Percentiles rank a stretch among this genome's conserved stretches.
These are phyloP conservation scores for Globisporangium canariense DNA, from an alignment of 352 stramenopile species.

Conservation along the genomic window DNA sequence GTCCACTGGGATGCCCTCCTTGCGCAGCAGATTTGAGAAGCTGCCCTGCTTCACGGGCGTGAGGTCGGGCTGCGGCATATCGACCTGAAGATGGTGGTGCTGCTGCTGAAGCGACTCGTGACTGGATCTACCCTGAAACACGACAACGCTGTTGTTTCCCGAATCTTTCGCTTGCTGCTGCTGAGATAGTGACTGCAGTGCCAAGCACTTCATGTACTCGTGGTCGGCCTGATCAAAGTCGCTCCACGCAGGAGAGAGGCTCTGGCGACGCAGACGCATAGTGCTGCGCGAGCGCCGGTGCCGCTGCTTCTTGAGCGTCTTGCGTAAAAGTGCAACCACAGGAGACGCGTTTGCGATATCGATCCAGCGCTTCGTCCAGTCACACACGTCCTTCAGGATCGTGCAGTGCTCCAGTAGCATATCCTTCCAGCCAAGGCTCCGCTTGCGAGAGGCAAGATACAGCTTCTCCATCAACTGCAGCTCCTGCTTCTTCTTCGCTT, in stretches of 20 bases:
- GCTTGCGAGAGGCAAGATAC: constrained; percentile 37
- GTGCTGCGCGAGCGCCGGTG: constrained; percentile 15
- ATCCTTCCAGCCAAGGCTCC: constrained; percentile 36
- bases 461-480: constrained; percentile 42
- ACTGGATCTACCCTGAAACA: not conserved
- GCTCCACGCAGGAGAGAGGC: constrained; percentile 25
- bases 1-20: constrained; percentile 44
- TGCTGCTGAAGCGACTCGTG: constrained; percentile 2
- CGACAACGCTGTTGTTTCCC: not conserved
- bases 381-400: constrained; percentile 31
- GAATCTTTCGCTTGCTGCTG: not conserved
- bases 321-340: constrained; percentile 11
- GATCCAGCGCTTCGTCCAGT: constrained; percentile 29
- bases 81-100: not conserved
- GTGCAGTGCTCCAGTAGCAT: constrained; percentile 35
- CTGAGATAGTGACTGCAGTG: constrained; percentile 2
- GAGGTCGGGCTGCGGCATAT: constrained; percentile 24
- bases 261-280: not conserved
- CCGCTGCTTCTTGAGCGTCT: constrained; percentile 12
- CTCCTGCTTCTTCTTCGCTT: constrained; percentile 37
- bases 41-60: constrained; percentile 35
- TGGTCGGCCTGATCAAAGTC: constrained; percentile 43
- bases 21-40: constrained; percentile 42
- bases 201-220: constrained; percentile 40
- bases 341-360: constrained; percentile 20